phyloP scores from a whole-genome alignment of 441 rosid species.

The Lepidium campestre region DNA sequence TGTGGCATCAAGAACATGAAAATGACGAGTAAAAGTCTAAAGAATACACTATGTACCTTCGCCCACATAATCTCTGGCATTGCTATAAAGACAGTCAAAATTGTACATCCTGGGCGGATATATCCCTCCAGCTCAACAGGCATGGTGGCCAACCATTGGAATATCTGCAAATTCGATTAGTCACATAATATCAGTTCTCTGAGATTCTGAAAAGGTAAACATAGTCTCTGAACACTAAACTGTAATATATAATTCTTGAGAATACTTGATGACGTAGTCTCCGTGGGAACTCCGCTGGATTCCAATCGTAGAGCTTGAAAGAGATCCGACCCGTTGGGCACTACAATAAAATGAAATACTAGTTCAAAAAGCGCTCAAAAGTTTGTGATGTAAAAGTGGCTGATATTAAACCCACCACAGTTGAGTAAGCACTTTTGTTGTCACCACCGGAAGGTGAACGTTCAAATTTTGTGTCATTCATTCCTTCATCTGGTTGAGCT shows the following conservation, averaged over 20 bases:
- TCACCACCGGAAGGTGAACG: conserved; percentile 58
- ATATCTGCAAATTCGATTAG: conserved; percentile 53
- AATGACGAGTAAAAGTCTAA: not conserved
- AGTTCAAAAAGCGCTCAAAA: conserved; percentile 7
- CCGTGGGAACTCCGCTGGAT: conserved; percentile 98
- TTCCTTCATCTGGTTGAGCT: conserved; percentile 41
- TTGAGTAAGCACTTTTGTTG: conserved; percentile 66
- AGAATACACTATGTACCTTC: conserved; percentile 44
- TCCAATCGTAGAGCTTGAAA: conserved; percentile 98
- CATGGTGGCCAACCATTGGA: conserved; percentile 95
- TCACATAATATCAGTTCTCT: conserved; percentile 23
- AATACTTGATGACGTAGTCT: conserved; percentile 98
- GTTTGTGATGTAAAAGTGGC: not conserved
- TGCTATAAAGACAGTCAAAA: conserved; percentile 80
- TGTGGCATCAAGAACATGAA: not conserved
- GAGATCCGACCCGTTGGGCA: conserved; percentile 97
- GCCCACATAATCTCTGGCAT: conserved; percentile 88
- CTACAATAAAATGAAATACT: conserved; percentile 40
- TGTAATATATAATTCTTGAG: conserved; percentile 42
- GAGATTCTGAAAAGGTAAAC: conserved; percentile 13
- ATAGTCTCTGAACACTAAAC: conserved; percentile 51
- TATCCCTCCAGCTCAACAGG: conserved; percentile 96
- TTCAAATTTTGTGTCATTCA: conserved; percentile 49
- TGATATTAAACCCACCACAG: conserved; percentile 51
- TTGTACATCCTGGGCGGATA: conserved; percentile 96